Evolutionary conservation across 441 rosid genomes (phyloP).

Genomic region (Gossypium schwendimanii): DNA sequence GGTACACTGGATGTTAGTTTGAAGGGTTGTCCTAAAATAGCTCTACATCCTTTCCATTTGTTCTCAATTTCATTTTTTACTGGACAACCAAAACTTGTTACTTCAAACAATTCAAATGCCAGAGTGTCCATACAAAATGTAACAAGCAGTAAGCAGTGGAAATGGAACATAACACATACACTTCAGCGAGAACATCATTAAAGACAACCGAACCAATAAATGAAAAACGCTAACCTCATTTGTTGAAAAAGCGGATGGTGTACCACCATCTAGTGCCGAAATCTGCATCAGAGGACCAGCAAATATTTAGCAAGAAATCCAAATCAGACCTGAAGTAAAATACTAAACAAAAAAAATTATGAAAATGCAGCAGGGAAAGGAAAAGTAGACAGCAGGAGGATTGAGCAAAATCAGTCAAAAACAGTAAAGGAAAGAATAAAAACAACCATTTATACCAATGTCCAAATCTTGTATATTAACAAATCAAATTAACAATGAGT

Average conservation of each 20-base stretch:
- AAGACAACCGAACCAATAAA: background rate
- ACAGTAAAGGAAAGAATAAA: background rate
- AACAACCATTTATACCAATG: background rate
- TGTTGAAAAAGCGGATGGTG: constrained; percentile 39
- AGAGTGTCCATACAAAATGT: background rate
- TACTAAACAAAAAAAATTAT: background rate
- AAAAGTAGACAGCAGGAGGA: background rate
- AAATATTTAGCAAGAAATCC: background rate
- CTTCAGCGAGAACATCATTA: background rate
- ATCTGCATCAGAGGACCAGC: constrained; percentile 31
- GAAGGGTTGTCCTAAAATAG: background rate
- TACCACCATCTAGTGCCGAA: constrained; percentile 30
- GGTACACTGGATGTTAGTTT: background rate
- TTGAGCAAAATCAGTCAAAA: background rate
- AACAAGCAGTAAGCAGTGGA: background rate
- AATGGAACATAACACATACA: background rate
- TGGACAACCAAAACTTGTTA: background rate
- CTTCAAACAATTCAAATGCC: background rate
- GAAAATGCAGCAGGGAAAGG: background rate
- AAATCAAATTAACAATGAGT: background rate
- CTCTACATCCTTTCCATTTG: background rate
- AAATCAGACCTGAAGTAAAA: background rate
- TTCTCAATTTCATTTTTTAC: background rate
- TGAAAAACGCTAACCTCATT: constrained; percentile 47
- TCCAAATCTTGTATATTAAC: background rate